Evolutionary conservation across 2,329 filamentous ascomycete genomes (phyloP).

Genomic region (Leptographium galeiforme): DNA sequence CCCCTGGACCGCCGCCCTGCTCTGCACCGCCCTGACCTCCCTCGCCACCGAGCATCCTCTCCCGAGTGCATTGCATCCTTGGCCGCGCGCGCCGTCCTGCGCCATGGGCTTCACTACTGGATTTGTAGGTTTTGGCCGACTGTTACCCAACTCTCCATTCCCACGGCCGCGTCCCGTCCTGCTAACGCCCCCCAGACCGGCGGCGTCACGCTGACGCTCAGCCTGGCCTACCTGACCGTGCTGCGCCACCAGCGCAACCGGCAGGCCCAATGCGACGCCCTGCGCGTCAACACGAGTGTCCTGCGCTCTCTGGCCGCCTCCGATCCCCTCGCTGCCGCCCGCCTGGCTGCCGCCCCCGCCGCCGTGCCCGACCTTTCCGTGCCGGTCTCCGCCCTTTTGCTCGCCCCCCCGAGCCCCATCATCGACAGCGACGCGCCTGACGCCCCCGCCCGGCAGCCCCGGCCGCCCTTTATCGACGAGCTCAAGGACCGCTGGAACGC

Average conservation of each 20-base stretch:
- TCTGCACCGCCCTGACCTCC: neutral
- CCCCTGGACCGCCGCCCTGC: neutral
- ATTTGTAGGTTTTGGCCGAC: slow-evolving; percentile 42
- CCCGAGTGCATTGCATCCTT: neutral
- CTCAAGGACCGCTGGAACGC: slow-evolving; percentile 69
- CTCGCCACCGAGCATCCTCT: neutral
- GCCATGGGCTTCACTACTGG: slow-evolving; percentile 61
- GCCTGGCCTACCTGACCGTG: slow-evolving; percentile 57
- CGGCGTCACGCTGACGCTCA: slow-evolving; percentile 62
- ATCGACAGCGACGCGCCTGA: neutral
- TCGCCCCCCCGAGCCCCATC: neutral
- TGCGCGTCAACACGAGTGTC: slow-evolving; percentile 43
- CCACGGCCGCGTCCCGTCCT: neutral
- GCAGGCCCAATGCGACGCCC: slow-evolving; percentile 38
- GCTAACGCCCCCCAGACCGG: slow-evolving; percentile 40
- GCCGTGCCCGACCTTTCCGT: slow-evolving; percentile 13
- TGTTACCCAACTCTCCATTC: too few relatives aligned
- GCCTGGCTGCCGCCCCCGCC: slow-evolving; percentile 14
- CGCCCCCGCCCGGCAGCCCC: slow-evolving; percentile 36
- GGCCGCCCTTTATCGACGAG: slow-evolving; percentile 46
- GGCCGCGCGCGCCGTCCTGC: neutral
- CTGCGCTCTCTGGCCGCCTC: slow-evolving; percentile 34
- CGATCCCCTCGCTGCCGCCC: slow-evolving; percentile 25
- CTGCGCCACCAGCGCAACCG: slow-evolving; percentile 58
- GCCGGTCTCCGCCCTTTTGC: slow-evolving; percentile 1